Evolutionary conservation across 2,329 filamentous ascomycete species (phyloP), one percentile per base, ranked within the genome.

Genomic region (Fusarium haematococcum): DNA sequence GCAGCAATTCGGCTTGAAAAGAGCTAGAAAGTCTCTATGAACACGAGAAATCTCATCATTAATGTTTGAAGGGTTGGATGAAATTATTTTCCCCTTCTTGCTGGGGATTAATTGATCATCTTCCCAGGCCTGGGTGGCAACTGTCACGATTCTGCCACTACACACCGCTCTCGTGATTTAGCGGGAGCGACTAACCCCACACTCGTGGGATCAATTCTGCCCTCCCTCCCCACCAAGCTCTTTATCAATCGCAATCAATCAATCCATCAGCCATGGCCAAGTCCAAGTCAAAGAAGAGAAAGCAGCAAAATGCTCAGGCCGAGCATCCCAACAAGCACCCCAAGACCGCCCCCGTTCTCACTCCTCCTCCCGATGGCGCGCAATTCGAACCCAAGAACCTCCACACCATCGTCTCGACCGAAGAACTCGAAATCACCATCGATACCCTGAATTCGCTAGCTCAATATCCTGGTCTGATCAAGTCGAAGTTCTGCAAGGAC

Each of bases 401-500:
- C 5, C 83, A 86, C 62, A 85, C 87, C 0, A 81, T 92, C 68
- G 85, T 90, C n/a, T 90, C 90, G 3, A 84, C 86, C 18, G 91
- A 93, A 74, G 92, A 94, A 71, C 85, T 94, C 64, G 91, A 93
- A 54, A 89, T 93, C 66, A 86, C 91, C 2, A 86, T 92, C 65
- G 92, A 93, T 35, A 93, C 91, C 0, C 85, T 94, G 32, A 84
- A 83, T 2, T 86, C 88, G 0, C 85, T 93, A 13, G 83, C 91
- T 0, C 82, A 88, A 67, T 87, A 93, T 71, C 91, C 92, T 0
- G 82, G 81, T 25, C 78, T 93, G 25, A 93, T 92, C 80, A 94
- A 94, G 80, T 90, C 90, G 0, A 93, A 92, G 77, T 86, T 86
- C 27, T 94, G 92, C 83, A 92, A 90, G 77, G 90, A 92, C 57